A percentile compares a stretch with the other conserved stretches of the same genome.
Conservation (phyloP, 768 basidiomycete genomes). For the Boletus insuetus region DNA sequence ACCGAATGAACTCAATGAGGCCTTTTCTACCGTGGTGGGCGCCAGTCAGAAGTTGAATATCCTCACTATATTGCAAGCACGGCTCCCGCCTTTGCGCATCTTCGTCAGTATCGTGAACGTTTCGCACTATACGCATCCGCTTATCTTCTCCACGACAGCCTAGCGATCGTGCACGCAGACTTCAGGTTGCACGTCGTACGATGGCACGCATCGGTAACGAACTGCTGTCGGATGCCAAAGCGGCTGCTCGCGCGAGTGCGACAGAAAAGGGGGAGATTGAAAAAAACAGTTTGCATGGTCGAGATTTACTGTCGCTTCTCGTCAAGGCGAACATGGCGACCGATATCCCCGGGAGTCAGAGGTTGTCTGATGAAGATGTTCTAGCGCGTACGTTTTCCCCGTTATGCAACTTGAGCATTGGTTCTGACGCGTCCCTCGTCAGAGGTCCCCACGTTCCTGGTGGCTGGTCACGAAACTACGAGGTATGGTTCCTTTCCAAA, state of each 20-base stretch:
- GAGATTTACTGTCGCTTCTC: constrained; percentile 61
- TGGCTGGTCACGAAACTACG: constrained; percentile 60
- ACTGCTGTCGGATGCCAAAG: constrained; percentile 49
- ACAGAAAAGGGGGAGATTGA: constrained; percentile 31
- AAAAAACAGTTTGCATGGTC: constrained; percentile 35
- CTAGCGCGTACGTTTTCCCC: constrained; percentile 41
- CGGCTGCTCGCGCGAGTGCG: constrained; percentile 25
- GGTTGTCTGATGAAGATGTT: constrained; percentile 62
- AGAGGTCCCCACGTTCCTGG: constrained; percentile 62
- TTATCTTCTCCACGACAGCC: constrained; percentile 15
- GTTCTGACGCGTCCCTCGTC: neutral
- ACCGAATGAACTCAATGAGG: constrained; percentile 33
- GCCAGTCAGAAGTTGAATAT: constrained; percentile 1
- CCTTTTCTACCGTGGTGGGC: constrained; percentile 29
- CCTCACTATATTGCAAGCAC: constrained; percentile 32
- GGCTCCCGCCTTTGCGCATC: constrained; percentile 39
- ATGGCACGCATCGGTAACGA: constrained; percentile 51
- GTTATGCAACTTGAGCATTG: neutral
- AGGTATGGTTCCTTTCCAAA: constrained; percentile 29
- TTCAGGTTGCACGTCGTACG: constrained; percentile 33
- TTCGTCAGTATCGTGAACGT: constrained; percentile 34
- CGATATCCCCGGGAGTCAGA: constrained; percentile 52
- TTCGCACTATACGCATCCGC: neutral
- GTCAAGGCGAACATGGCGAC: constrained; percentile 62
- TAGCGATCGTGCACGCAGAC: constrained; percentile 12